Conservation (phyloP, 2,329 filamentous ascomycete species). For the Colletotrichum incanum region DNA sequence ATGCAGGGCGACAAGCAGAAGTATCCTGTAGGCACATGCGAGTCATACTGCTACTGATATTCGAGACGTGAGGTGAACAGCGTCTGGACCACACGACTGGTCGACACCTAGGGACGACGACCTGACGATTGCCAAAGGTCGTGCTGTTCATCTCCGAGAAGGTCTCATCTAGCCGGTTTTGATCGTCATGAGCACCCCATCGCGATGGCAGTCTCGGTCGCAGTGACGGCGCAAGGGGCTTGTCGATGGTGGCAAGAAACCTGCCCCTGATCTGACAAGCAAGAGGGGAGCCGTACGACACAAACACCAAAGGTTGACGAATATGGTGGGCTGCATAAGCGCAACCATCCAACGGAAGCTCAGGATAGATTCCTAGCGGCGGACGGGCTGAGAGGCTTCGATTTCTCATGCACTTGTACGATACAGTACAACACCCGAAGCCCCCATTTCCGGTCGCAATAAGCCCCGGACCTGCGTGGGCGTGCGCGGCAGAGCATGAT, state of each 20-base stretch:
- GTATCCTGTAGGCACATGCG: slow-evolving; percentile 40
- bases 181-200: background rate
- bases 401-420: slow-evolving; percentile 33
- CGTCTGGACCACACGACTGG: slow-evolving; percentile 26
- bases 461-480: slow-evolving; percentile 36
- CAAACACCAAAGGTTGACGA: slow-evolving; percentile 14
- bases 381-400: slow-evolving; percentile 14
- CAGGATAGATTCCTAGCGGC: slow-evolving; percentile 37
- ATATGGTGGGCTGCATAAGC: slow-evolving; percentile 44
- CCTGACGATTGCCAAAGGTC: slow-evolving; percentile 27
- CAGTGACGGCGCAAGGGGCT: slow-evolving; percentile 12
- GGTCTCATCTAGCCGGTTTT: slow-evolving; percentile 24
- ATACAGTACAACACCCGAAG: slow-evolving; percentile 15
- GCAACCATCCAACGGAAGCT: slow-evolving; percentile 42
- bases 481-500: slow-evolving; percentile 20
- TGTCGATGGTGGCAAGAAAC: slow-evolving; percentile 17
- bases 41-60: slow-evolving; percentile 32
- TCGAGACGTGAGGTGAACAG: slow-evolving; percentile 2
- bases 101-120: background rate
- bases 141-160: slow-evolving; percentile 31
- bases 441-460: slow-evolving; percentile 17
- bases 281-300: slow-evolving; percentile 4
- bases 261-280: background rate
- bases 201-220: background rate
- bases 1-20: slow-evolving; percentile 36